phyloP scores from a whole-genome alignment of 129 eudicot species.

The Escallonia rubra region DNA sequence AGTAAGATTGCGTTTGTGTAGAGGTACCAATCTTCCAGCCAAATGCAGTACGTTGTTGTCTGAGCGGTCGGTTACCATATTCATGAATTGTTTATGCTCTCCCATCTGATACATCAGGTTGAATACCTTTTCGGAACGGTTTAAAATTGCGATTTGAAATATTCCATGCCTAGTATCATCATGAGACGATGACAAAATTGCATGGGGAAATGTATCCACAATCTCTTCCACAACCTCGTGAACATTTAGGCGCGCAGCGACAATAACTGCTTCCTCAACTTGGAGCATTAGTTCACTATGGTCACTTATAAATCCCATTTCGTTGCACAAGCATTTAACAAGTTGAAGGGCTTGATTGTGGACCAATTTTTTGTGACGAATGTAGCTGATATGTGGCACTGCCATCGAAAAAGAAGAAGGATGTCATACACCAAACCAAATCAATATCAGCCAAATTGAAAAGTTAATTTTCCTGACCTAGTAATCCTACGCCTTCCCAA shows the following conservation, averaged over 20 bases:
- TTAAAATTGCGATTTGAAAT: constrained; percentile 12
- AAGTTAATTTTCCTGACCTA: neutral
- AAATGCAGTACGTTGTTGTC: constrained; percentile 16
- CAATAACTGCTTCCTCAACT: neutral
- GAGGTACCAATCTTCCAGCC: constrained; percentile 15
- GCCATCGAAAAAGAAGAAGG: neutral
- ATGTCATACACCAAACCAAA: too few species aligned
- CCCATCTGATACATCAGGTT: constrained; percentile 11
- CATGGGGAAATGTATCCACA: constrained; percentile 6
- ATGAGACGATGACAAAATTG: neutral
- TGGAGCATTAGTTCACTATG: neutral
- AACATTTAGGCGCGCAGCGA: constrained; percentile 7
- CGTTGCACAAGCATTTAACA: constrained; percentile 10
- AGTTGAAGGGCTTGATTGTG: constrained; percentile 20
- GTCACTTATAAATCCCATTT: neutral
- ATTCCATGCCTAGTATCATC: neutral
- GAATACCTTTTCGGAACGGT: constrained; percentile 24
- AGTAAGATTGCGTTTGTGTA: constrained; percentile 15
- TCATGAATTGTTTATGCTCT: neutral
- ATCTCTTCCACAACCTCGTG: constrained; percentile 20
- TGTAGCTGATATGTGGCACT: constrained; percentile 2
- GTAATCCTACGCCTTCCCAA: constrained; percentile 2
- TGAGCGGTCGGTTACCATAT: neutral
- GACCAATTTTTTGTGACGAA: constrained; percentile 4
- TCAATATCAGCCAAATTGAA: neutral